Conservation (phyloP, 441 rosid species). For the Mallotus japonicus region DNA sequence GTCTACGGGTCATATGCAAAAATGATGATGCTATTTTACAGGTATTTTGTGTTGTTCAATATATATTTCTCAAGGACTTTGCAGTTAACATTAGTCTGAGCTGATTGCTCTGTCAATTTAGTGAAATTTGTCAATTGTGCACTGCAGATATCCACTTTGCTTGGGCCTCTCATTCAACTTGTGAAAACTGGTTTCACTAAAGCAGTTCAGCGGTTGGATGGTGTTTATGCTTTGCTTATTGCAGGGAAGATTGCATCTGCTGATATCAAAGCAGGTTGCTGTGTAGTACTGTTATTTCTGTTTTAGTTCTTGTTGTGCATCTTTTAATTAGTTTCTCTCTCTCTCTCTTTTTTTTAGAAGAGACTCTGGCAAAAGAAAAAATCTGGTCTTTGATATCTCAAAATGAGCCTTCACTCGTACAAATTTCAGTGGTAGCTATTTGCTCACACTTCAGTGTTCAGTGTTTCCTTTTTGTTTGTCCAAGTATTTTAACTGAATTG, state of each 20-base stretch:
- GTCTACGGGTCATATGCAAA: slow-evolving; percentile 59
- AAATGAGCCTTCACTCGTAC: slow-evolving; percentile 86
- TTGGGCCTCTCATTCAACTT: slow-evolving; percentile 86
- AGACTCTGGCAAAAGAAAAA: slow-evolving; percentile 82
- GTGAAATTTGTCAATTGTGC: slow-evolving; percentile 21
- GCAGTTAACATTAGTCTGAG: slow-evolving; percentile 12
- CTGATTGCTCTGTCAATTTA: slow-evolving; percentile 20
- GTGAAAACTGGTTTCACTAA: slow-evolving; percentile 91
- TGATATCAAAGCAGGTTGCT: slow-evolving; percentile 90
- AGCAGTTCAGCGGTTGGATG: slow-evolving; percentile 94
- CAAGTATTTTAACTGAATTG: slow-evolving; percentile 3
- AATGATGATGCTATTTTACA: slow-evolving; percentile 64
- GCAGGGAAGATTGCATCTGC: slow-evolving; percentile 79
- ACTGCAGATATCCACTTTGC: slow-evolving; percentile 71
- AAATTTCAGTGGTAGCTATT: slow-evolving; percentile 58
- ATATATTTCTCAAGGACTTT: neutral
- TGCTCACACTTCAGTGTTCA: slow-evolving; percentile 7
- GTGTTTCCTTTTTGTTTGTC: slow-evolving; percentile 3
- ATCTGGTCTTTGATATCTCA: slow-evolving; percentile 86
- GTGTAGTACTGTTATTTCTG: neutral
- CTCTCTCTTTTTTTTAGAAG: slow-evolving; percentile 56
- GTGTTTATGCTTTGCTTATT: slow-evolving; percentile 78
- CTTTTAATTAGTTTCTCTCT: slow-evolving; percentile 19
- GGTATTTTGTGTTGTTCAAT: slow-evolving; percentile 37
- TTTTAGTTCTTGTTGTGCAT: neutral